Evolutionary conservation across 2,329 filamentous ascomycete species (phyloP).

Genomic region (Nigrospora osmanthi): DNA sequence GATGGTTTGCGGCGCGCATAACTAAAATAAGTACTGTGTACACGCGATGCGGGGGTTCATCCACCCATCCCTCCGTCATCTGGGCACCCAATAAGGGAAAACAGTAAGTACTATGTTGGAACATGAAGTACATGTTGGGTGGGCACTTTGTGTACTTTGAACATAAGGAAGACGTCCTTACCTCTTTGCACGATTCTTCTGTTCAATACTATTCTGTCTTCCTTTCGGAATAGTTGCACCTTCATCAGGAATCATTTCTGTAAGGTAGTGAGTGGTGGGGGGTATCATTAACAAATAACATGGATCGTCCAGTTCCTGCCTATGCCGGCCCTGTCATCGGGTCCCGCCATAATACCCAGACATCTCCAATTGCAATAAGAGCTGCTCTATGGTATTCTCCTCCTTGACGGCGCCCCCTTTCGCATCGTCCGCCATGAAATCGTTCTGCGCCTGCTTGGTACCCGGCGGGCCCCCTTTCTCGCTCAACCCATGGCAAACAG

Average conservation of each 20-base stretch:
- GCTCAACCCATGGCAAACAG: slow-evolving; percentile 58
- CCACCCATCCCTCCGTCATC: too few relatives aligned
- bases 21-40: too few relatives aligned
- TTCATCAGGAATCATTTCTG: not conserved
- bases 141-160: too few relatives aligned
- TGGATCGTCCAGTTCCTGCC: not conserved
- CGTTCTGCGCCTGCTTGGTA: slow-evolving; percentile 17
- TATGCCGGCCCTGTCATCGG: not conserved
- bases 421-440: slow-evolving; percentile 22
- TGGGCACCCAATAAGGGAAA: too few relatives aligned
- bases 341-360: slow-evolving; percentile 51
- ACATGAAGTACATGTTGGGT: too few relatives aligned
- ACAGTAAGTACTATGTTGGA: too few relatives aligned
- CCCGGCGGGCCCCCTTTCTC: slow-evolving; percentile 51
- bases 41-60: too few relatives aligned
- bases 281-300: not conserved
- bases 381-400: slow-evolving; percentile 58
- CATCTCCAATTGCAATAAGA: slow-evolving; percentile 66
- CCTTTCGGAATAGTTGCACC: too few relatives aligned
- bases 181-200: too few relatives aligned
- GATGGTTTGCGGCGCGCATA: too few relatives aligned
- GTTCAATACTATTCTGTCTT: too few relatives aligned
- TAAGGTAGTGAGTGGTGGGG: not conserved
- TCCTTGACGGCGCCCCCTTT: slow-evolving; percentile 25
- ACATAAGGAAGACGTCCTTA: too few relatives aligned